A percentile compares a stretch with the other conserved stretches of the same genome.
Conservation (phyloP, 768 basidiomycete genomes). For the Trametes cinnabarina region DNA sequence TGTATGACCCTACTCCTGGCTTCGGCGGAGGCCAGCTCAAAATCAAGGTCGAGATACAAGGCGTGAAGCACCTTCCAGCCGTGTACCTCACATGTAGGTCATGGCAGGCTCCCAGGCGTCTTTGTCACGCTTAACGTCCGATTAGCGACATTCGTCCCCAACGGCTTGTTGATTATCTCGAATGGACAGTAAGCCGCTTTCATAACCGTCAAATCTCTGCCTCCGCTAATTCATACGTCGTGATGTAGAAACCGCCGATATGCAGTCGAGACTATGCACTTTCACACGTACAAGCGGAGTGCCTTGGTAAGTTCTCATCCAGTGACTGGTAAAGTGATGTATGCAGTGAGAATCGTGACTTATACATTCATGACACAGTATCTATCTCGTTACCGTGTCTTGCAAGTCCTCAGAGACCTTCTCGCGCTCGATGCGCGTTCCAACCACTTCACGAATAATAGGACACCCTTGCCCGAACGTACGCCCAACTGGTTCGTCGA, state of each 20-base stretch:
- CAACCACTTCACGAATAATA: background rate
- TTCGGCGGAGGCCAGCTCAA: slow-evolving; percentile 12
- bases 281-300: slow-evolving; percentile 41
- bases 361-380: slow-evolving; percentile 29
- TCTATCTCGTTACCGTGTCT: slow-evolving; percentile 49
- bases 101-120: background rate
- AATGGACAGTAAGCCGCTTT: slow-evolving; percentile 31
- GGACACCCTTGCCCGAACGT: slow-evolving; percentile 35
- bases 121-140: background rate
- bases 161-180: slow-evolving; percentile 34
- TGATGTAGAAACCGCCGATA: slow-evolving; percentile 47
- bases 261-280: slow-evolving; percentile 46
- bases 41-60: slow-evolving; percentile 44
- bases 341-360: background rate
- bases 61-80: slow-evolving; percentile 40
- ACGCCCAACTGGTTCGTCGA: slow-evolving; percentile 51
- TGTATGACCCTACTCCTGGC: slow-evolving; percentile 22
- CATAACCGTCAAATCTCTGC: background rate
- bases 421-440: slow-evolving; percentile 30
- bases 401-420: slow-evolving; percentile 48
- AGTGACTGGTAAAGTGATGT: background rate
- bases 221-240: background rate
- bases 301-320: slow-evolving; percentile 25
- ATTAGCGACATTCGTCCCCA: slow-evolving; percentile 29
- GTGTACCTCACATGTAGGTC: slow-evolving; percentile 40